These are phyloP conservation scores for Vitis hybrid DNA, from an alignment of 177 flowering plant genomes.

Conservation along the genomic window DNA sequence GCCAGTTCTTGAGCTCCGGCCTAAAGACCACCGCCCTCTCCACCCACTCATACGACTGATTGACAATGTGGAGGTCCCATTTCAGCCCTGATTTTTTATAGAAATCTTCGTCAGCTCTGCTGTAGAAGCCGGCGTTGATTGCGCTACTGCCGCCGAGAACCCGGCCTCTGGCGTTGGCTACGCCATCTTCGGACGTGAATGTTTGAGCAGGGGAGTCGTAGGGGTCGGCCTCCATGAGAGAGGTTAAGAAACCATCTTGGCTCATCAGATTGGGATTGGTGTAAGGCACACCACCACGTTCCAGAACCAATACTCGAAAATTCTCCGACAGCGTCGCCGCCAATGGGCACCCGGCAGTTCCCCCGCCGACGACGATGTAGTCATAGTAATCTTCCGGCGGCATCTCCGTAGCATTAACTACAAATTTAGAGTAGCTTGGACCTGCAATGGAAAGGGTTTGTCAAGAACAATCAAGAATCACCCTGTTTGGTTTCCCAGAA, in stretches of 20 bases:
- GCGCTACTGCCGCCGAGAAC: slow-evolving; percentile 94
- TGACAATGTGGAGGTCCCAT: slow-evolving; percentile 63
- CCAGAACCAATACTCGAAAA: slow-evolving; percentile 60
- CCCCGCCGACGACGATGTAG: slow-evolving; percentile 89
- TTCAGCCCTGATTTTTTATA: slow-evolving; percentile 36
- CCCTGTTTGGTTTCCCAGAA: too few species aligned
- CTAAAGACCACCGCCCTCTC: slow-evolving; percentile 60
- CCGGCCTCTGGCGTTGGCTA: slow-evolving; percentile 75
- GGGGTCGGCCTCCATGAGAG: slow-evolving; percentile 39
- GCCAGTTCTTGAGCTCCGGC: slow-evolving; percentile 73
- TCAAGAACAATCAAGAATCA: too few species aligned
- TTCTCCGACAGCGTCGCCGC: slow-evolving; percentile 73
- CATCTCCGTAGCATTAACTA: slow-evolving; percentile 63
- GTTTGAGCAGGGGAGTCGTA: slow-evolving; percentile 69
- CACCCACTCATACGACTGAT: slow-evolving; percentile 78
- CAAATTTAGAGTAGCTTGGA: slow-evolving; percentile 14
- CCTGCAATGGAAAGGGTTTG: too few species aligned
- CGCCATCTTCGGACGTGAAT: slow-evolving; percentile 82
- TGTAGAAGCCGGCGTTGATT: slow-evolving; percentile 88
- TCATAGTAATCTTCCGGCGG: slow-evolving; percentile 70
- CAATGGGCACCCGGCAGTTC: slow-evolving; percentile 89
- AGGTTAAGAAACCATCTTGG: slow-evolving; percentile 67
- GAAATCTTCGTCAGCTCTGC: slow-evolving; percentile 64
- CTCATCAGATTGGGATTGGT: slow-evolving; percentile 48
- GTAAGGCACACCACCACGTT: slow-evolving; percentile 63